A percentile compares a stretch with the other conserved stretches of the same genome.
phyloP scores from a whole-genome alignment of 352 stramenopile genomes.

The Pythium aphanidermatum region DNA sequence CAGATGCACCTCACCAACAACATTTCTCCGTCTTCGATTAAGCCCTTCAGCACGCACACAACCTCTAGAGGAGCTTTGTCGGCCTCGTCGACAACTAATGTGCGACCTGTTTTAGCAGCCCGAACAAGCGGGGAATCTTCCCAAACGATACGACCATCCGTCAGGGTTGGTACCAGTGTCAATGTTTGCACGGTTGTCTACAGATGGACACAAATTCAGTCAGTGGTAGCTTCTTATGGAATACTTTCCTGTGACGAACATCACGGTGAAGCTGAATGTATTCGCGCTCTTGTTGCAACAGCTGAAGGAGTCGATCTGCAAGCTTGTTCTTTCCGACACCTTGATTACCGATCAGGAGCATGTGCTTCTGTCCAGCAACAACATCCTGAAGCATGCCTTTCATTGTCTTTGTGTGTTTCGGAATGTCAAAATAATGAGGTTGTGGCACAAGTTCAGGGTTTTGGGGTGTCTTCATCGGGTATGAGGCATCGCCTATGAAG shows the following conservation, averaged over 20 bases:
- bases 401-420: conserved; percentile 83
- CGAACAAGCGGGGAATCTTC: conserved; percentile 94
- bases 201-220: not conserved
- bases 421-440: conserved; percentile 88
- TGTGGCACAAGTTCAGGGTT: conserved; percentile 83
- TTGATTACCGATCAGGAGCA: conserved; percentile 95
- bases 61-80: conserved; percentile 96
- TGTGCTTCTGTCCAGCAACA: conserved; percentile 79
- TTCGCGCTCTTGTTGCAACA: conserved; percentile 91
- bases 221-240: not conserved
- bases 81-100: conserved; percentile 93
- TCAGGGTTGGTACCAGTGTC: conserved; percentile 85
- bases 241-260: conserved; percentile 25
- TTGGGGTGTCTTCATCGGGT: conserved; percentile 38
- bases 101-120: conserved; percentile 87
- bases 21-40: conserved; percentile 96
- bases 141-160: conserved; percentile 87
- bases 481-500: conserved; percentile 59
- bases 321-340: conserved; percentile 95
- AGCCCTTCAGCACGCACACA: conserved; percentile 91
- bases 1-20: conserved; percentile 49
- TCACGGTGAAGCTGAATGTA: conserved; percentile 97
- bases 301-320: conserved; percentile 86
- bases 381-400: conserved; percentile 84
- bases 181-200: conserved; percentile 93